These are phyloP conservation scores for Ganoderma boninense DNA, from an alignment of 1,284 basidiomycete species.

Conservation along the genomic window DNA sequence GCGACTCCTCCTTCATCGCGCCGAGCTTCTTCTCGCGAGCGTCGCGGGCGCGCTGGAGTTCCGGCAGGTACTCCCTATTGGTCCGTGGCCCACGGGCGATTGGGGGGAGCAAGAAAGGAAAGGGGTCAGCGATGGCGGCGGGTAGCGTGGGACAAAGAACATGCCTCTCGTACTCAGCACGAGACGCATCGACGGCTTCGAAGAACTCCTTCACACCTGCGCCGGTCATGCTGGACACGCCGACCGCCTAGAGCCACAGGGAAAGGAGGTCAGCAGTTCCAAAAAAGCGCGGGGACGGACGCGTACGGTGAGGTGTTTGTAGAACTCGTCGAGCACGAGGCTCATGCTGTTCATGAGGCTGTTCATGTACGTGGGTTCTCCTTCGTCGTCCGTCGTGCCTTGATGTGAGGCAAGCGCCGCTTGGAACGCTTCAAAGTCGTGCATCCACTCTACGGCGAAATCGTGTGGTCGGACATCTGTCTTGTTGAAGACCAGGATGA, in stretches of 20 bases:
- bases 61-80: constrained; percentile 90
- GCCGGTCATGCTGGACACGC: constrained; percentile 96
- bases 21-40: constrained; percentile 70
- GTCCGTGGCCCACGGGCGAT: neutral
- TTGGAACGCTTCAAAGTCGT: constrained; percentile 94
- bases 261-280: neutral
- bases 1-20: constrained; percentile 79
- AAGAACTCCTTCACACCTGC: constrained; percentile 93
- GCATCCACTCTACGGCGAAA: constrained; percentile 98
- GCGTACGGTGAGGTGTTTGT: constrained; percentile 90
- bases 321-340: constrained; percentile 97
- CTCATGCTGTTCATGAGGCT: constrained; percentile 99
- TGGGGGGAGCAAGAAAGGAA: neutral
- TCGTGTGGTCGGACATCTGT: constrained; percentile 90
- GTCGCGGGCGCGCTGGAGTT: constrained; percentile 77
- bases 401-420: constrained; percentile 71
- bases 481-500: constrained; percentile 99
- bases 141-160: constrained; percentile 33
- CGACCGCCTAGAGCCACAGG: constrained; percentile 76
- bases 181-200: constrained; percentile 87
- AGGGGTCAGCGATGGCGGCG: neutral
- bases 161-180: constrained; percentile 89
- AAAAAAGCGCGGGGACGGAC: neutral
- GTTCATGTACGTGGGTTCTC: constrained; percentile 98
- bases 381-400: constrained; percentile 79